Evolutionary conservation across 345 rosid species (phyloP), one percentile per base, ranked within the genome.

Genomic region (Aethionema arabicum): DNA sequence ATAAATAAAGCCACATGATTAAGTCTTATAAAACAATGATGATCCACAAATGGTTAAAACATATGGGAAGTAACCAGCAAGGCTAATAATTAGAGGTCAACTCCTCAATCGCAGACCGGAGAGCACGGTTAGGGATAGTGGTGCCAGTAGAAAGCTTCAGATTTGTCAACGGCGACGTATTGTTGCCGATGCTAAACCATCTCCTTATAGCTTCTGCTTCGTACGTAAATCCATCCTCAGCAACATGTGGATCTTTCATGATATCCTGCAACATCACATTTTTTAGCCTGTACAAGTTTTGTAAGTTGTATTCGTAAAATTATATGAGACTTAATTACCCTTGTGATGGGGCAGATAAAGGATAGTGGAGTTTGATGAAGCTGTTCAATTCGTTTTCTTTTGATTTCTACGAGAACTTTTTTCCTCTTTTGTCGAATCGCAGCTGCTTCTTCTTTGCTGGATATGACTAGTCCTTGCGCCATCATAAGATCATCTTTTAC

Each of bases 151-250:
- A n/a, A n/a, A n/a, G n/a, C n/a, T n/a, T n/a, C n/a, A n/a, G n/a
- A n/a, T n/a, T n/a, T 33, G 85, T 79, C 85, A 78, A 72, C 0
- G 95, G 97, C 2, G 91, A 86, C 3, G 78, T 69, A 11, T 79
- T 55, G 4, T 73, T 76, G 11, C 86, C 87, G 1, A 72, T 75
- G 37, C 62, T 77, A 33, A 90, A 52, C 97, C 95, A 90, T 67
- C 61, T 74, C 46, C 35, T 54, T 16, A 90, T 55, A 7, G 78
- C 79, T 60, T 76, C 72, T 50, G 73, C 79, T 77, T 86, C 95
- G 11, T 90, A 90, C 0, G 90, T 85, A 59, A 42, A 73, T 6
- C 97, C 95, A 58, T 87, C 97, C 0, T 90, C 95, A 5, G 92
- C 81, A 11, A 87, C 63, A 11, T 72, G 77, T 21, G 92, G 95